Base-by-base conservation (phyloP, 2,329 filamentous ascomycete species). In the Epicoccum sorghinum region DNA sequence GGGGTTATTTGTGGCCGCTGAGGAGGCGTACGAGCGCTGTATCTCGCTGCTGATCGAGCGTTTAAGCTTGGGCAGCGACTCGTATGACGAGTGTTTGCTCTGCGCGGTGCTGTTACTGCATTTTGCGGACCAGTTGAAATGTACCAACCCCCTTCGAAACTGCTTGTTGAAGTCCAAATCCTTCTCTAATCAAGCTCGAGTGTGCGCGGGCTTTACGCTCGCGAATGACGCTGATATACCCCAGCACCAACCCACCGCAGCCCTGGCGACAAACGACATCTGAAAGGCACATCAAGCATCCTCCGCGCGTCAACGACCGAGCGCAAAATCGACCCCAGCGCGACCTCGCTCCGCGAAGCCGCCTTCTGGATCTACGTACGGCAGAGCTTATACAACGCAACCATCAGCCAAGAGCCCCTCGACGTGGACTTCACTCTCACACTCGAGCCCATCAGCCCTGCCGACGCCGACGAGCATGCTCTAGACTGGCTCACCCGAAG, bases 311-410 rank as follows among this genome's bases (percentile, higher is more conserved):
- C 67, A 4, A 67, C 66, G 24, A 44, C 49, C n/a, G 13, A 62
- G 27, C 45, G 61, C 23, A 61, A 45, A 30, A 59, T 70, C 12
- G 68, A 72, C 51, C 69, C 68, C 3, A 65, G 64, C 5, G 66
- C 67, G 8, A 61, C 68, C 6, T 66, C 69, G 3, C 47, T 71
- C 6, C 66, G 67, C 14, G 66, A 71, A 12, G 68, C 69, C n/a
- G 64, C 66, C 4, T 72, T 71, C 35, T 71, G 67, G 68, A 58
- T 72, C 12, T 69, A 72, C 36, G 67, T 72, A 9, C 63, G 67
- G 7, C 69, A 72, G 44, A 66, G 61, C 38, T 58, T 72, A 7
- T 71, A 70, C 44, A 70, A 62, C 33, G 62, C 67, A 4, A 70
- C 65, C 18, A 66, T 72, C 33, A 67, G 68, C 38, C 68, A 72